Evolutionary conservation across 495 filamentous ascomycete genomes (phyloP).

Genomic region (Parathielavia appendiculata): DNA sequence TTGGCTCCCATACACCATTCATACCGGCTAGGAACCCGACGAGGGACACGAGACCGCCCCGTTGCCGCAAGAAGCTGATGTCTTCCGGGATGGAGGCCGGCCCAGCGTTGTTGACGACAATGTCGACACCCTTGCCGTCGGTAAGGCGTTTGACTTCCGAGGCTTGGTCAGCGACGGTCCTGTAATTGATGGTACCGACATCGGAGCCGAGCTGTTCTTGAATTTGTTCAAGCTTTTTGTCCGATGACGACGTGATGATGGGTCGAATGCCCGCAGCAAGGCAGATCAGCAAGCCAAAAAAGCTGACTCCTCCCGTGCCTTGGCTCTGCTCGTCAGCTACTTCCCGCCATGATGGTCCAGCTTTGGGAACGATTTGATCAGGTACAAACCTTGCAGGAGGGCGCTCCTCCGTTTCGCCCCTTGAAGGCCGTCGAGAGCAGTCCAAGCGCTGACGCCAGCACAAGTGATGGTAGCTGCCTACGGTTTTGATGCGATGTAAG

Average conservation of each 20-base stretch:
- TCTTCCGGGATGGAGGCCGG: constrained; percentile 17
- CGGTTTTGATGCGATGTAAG: constrained; percentile 21
- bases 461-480: constrained; percentile 18
- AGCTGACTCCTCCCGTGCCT: constrained; percentile 19
- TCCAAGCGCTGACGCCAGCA: constrained; percentile 24
- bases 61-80: constrained; percentile 6
- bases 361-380: not conserved
- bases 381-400: constrained; percentile 21
- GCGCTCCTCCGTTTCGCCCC: constrained; percentile 2
- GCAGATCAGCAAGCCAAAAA: constrained; percentile 16
- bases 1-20: constrained; percentile 6
- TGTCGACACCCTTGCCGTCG: constrained; percentile 31
- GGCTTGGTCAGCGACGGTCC: constrained; percentile 11
- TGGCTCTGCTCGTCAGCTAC: constrained; percentile 2
- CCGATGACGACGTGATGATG: constrained; percentile 35
- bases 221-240: constrained; percentile 19
- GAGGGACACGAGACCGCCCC: constrained; percentile 12
- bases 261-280: constrained; percentile 20
- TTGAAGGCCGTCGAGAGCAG: constrained; percentile 12
- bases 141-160: constrained; percentile 25
- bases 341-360: not conserved
- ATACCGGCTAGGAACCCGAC: constrained; percentile 15
- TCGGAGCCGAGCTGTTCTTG: constrained; percentile 16
- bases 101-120: constrained; percentile 18
- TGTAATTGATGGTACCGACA: constrained; percentile 24